A percentile compares a stretch with the other conserved stretches of the same genome.
Conservation (phyloP, 768 basidiomycete genomes). For the Leccinum subgranulosum region DNA sequence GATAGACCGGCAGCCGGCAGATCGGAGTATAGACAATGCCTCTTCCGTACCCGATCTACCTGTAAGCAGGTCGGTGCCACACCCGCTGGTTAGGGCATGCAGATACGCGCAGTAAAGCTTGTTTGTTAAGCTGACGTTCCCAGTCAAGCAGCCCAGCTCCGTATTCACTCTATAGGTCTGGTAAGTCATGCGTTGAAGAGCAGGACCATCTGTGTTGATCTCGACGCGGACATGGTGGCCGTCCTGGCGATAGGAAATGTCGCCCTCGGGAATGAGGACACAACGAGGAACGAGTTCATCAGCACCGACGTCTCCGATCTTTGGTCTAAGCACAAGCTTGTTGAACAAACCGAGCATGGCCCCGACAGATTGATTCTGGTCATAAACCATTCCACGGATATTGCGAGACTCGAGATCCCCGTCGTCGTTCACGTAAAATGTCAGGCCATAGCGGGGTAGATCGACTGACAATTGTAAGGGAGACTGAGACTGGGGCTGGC, state of each 20-base stretch:
- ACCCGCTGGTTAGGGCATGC: conserved; percentile 43
- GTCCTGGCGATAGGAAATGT: conserved; percentile 9
- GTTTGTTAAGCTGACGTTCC: conserved; percentile 24
- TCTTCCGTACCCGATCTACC: conserved; percentile 42
- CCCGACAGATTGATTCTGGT: conserved; percentile 22
- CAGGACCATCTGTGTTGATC: neutral
- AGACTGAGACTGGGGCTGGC: neutral
- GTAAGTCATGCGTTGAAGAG: conserved; percentile 13
- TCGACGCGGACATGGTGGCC: conserved; percentile 19
- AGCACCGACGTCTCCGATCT: neutral
- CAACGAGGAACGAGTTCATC: conserved; percentile 10
- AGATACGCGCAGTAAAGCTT: conserved; percentile 40
- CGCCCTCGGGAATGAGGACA: conserved; percentile 41
- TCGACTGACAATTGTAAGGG: conserved; percentile 22
- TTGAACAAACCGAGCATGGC: conserved; percentile 43
- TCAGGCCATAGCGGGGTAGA: conserved; percentile 41
- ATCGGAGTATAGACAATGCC: conserved; percentile 38
- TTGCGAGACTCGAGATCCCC: conserved; percentile 39
- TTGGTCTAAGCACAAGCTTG: conserved; percentile 38
- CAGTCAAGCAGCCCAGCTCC: conserved; percentile 28
- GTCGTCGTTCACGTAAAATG: conserved; percentile 36
- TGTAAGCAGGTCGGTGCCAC: conserved; percentile 43
- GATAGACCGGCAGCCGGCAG: conserved; percentile 39
- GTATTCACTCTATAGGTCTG: conserved; percentile 31
- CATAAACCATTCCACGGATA: conserved; percentile 35